phyloP scores from a whole-genome alignment of 1,284 basidiomycete species.

The Anthracocystis setariae region DNA sequence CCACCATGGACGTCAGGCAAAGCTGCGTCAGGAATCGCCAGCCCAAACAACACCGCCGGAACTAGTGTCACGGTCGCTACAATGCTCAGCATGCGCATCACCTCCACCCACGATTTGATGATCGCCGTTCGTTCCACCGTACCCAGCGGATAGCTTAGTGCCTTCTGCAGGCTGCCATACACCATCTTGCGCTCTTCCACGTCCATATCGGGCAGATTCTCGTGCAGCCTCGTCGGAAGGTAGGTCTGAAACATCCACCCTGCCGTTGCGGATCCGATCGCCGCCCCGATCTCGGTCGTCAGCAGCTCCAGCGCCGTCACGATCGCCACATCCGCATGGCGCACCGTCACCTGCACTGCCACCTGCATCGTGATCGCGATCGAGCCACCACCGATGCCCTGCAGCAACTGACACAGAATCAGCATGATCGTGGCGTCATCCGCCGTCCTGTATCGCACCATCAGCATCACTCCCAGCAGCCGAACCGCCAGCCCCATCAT shows the following conservation, averaged over 20 bases:
- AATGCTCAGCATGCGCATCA: conserved; percentile 63
- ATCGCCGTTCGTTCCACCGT: conserved; percentile 60
- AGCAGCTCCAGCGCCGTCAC: conserved; percentile 83
- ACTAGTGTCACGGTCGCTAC: conserved; percentile 56
- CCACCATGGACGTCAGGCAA: conserved; percentile 49
- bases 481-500: conserved; percentile 77
- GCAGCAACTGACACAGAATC: conserved; percentile 73
- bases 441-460: conserved; percentile 74
- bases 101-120: conserved; percentile 64
- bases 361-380: conserved; percentile 78
- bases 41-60: conserved; percentile 56
- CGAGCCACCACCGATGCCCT: conserved; percentile 82
- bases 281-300: conserved; percentile 80
- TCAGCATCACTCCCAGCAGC: conserved; percentile 73
- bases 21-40: conserved; percentile 55
- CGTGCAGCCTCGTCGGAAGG: conserved; percentile 74
- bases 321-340: conserved; percentile 80
- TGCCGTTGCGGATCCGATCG: conserved; percentile 76
- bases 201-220: conserved; percentile 70
- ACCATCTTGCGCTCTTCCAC: conserved; percentile 56
- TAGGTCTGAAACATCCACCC: conserved; percentile 73
- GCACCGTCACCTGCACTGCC: conserved; percentile 80
- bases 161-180: conserved; percentile 63
- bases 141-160: conserved; percentile 65
- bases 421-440: conserved; percentile 71